Evolutionary conservation across 148 eudicot genomes (phyloP).

Genomic region (Vaccinium macrocarpon): DNA sequence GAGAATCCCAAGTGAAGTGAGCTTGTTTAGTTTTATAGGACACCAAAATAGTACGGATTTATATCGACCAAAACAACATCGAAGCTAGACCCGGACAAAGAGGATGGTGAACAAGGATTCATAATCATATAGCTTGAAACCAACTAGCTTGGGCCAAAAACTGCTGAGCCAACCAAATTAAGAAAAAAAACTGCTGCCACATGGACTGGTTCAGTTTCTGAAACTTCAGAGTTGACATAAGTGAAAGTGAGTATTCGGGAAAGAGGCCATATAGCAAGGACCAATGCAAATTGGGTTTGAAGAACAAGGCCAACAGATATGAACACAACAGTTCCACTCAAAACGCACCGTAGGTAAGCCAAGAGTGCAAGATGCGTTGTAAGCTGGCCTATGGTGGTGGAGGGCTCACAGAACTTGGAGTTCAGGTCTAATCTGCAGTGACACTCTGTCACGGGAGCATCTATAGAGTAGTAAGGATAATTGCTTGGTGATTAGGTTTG

Average conservation of each 20-base stretch:
- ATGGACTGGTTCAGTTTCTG: not conserved
- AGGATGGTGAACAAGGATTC: not conserved
- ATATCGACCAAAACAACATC: not conserved
- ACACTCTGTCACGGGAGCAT: not conserved
- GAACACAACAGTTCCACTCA: not conserved
- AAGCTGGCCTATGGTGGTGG: not conserved
- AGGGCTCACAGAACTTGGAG: not conserved
- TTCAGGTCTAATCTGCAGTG: not conserved
- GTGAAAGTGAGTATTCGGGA: not conserved
- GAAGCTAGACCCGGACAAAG: not conserved
- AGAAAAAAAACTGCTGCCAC: not conserved
- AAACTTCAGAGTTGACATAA: not conserved
- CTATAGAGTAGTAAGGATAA: not conserved
- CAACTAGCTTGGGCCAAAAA: not conserved
- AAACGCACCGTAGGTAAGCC: not conserved
- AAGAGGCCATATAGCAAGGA: conserved; percentile 1
- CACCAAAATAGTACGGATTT: not conserved
- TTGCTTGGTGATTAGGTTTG: not conserved
- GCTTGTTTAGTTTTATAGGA: not conserved
- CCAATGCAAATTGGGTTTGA: not conserved
- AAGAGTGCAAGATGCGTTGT: not conserved
- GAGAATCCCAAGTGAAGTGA: conserved; percentile 2
- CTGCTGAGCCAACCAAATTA: not conserved
- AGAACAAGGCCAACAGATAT: not conserved
- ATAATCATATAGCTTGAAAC: not conserved